phyloP scores from a whole-genome alignment of 176 grass and related monocot genomes.

The Canna indica region DNA sequence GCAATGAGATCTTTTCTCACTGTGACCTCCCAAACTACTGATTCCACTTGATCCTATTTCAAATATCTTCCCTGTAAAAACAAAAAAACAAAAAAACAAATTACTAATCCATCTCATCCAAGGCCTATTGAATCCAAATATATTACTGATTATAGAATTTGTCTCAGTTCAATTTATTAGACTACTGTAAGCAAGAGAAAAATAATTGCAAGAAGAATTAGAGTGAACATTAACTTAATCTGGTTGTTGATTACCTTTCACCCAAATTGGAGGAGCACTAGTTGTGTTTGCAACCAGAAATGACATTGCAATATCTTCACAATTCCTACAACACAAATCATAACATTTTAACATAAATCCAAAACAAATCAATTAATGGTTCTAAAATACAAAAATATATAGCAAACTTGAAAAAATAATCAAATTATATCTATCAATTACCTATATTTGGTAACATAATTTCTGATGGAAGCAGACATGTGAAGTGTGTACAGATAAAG shows the following conservation, averaged over 20 bases:
- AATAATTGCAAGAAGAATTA: too few relatives aligned
- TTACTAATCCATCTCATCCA: too few relatives aligned
- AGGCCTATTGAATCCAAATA: too few relatives aligned
- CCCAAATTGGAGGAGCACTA: conserved; percentile 86
- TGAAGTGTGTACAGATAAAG: conserved; percentile 59
- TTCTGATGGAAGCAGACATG: conserved; percentile 48
- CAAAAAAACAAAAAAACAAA: too few relatives aligned
- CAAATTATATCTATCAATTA: conserved; percentile 9
- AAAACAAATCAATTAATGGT: too few relatives aligned
- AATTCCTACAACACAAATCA: conserved; percentile 46
- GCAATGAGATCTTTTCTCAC: conserved; percentile 50
- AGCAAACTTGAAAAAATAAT: not conserved
- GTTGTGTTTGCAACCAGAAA: conserved; percentile 90
- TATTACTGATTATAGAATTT: too few relatives aligned
- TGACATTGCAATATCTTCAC: conserved; percentile 96
- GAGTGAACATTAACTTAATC: not conserved
- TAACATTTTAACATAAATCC: not conserved
- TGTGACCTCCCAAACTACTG: conserved; percentile 71
- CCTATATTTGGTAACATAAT: conserved; percentile 68
- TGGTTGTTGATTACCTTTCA: conserved; percentile 54
- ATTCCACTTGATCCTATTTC: conserved; percentile 87
- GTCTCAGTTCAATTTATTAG: too few relatives aligned
- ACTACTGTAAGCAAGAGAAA: too few relatives aligned
- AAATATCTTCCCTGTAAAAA: conserved; percentile 64
- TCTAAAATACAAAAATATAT: conserved; percentile 9